Conservation (phyloP, 2,329 filamentous ascomycete genomes). For the Fusarium sulawesiense region DNA sequence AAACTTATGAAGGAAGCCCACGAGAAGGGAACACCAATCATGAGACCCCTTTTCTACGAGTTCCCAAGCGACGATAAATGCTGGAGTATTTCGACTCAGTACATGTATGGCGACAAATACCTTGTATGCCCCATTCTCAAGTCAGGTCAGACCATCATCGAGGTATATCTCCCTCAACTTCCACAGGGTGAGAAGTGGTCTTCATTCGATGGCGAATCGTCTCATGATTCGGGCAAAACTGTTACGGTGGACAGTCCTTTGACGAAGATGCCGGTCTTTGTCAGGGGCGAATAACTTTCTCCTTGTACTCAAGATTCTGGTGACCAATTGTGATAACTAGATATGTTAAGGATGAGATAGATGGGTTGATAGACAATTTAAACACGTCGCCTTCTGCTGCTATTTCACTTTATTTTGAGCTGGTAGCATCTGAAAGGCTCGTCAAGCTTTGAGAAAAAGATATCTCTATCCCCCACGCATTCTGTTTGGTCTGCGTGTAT, state of each 20-base stretch:
- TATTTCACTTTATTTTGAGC: neutral
- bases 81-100: conserved; percentile 71
- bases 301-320: no score
- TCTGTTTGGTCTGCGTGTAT: neutral
- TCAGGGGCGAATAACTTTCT: neutral
- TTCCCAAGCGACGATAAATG: conserved; percentile 65
- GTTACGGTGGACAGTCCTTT: conserved; percentile 13
- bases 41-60: conserved; percentile 72
- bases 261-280: conserved; percentile 16
- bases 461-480: conserved; percentile 14
- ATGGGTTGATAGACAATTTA: neutral
- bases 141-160: conserved; percentile 56
- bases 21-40: conserved; percentile 69
- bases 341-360: neutral
- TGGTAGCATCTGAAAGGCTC: conserved; percentile 1
- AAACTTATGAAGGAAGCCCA: conserved; percentile 70
- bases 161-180: conserved; percentile 63
- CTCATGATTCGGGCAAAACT: conserved; percentile 5
- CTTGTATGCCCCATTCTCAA: conserved; percentile 67
- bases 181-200: conserved; percentile 10
- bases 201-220: conserved; percentile 1
- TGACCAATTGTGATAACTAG: neutral
- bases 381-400: neutral
- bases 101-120: conserved; percentile 72
- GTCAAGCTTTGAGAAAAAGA: conserved; percentile 9